Evolutionary conservation across 2,329 filamentous ascomycete genomes (phyloP), one percentile per base, ranked within the genome.

Genomic region (Microcyclosporella mali): DNA sequence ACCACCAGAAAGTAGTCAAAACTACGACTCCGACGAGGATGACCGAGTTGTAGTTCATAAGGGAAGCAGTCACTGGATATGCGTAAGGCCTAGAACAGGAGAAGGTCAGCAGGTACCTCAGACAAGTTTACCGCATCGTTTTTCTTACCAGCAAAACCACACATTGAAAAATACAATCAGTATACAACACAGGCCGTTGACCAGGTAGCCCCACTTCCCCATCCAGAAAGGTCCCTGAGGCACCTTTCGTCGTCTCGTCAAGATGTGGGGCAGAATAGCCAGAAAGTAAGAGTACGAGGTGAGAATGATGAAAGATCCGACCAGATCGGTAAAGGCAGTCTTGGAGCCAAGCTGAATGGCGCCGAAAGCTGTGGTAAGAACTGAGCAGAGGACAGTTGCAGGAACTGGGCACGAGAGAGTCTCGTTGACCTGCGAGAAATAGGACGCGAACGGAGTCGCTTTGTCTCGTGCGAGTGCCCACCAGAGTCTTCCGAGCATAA

Each of bases 381-480:
- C 46, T 3, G 70, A 69, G 46, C 74, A 75, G 45, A 77, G 70
- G n/a, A 81, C 47, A 0, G 77, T 79, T 1, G 79, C 70, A 43
- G 74, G 73, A 45, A 82, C 66, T 0, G 79, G 79, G 55, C 78
- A 81, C 41, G 77, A 75, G 43, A 78, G 70, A 1, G 50, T 62
- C 47, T 70, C 66, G 57, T 75, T 72, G 51, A 82, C 77, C 14
- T 56, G 61, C n/a, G 70, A 66, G 45, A 81, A 74, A 60, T 75
- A 65, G 9, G 55, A 43, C 1, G 72, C 68, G 55, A 79, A 75
- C 0, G 79, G 79, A 2, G 79, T 78, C 2, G 78, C 78, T 30
- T 75, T 72, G 57, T 82, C 79, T 25, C 79, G 73, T 29, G 78
- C 75, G 14, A 78, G 62, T 1, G 71, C 68, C 74, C 74, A 77